Evolutionary conservation across 306 rosid species (phyloP).

Genomic region (Malus sieversii): DNA sequence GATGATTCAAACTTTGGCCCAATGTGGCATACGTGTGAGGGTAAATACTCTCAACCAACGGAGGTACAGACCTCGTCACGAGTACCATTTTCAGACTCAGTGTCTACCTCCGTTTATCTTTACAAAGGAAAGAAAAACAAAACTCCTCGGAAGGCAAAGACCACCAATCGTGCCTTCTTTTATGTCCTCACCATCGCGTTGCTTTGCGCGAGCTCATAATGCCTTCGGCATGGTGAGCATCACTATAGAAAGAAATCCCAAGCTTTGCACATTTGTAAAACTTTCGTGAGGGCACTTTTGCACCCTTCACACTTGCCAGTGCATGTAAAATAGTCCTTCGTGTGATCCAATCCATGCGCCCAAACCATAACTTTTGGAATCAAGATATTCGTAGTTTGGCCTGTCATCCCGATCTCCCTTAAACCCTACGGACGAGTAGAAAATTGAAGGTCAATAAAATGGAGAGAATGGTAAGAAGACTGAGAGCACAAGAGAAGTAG

Average conservation of each 20-base stretch:
- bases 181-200: neutral
- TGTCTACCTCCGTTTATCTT: neutral
- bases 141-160: neutral
- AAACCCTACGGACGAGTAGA: slow-evolving; percentile 22
- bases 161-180: neutral
- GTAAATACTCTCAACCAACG: neutral
- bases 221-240: neutral
- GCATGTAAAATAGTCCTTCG: slow-evolving; percentile 64
- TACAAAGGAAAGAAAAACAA: neutral
- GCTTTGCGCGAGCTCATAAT: neutral
- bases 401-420: slow-evolving; percentile 18
- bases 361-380: slow-evolving; percentile 14
- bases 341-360: slow-evolving; percentile 85
- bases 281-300: neutral
- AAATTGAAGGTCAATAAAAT: slow-evolving; percentile 2
- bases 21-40: neutral
- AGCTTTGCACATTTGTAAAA: neutral
- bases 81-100: neutral
- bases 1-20: neutral
- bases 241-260: neutral
- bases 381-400: slow-evolving; percentile 1
- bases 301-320: slow-evolving; percentile 26
- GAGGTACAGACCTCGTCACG: neutral
- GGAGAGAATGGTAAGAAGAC: slow-evolving; percentile 8
- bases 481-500: slow-evolving; percentile 9